Base-by-base conservation (phyloP, 2,329 filamentous ascomycete genomes). In the Pyricularia pennisetigena region DNA sequence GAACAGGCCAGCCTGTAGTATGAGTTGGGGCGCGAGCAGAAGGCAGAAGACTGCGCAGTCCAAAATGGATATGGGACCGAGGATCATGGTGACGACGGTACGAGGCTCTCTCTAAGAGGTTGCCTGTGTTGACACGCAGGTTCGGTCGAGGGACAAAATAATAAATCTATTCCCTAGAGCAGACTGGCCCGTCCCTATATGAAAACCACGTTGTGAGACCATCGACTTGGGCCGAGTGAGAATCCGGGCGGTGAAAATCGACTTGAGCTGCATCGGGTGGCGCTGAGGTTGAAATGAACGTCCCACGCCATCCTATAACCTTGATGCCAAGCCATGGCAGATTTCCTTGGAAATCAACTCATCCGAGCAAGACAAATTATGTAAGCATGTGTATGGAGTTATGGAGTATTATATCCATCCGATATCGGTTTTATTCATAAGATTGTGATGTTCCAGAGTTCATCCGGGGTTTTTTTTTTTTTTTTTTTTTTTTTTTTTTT, bases 1-100 rank as follows among this genome's bases (percentile, higher is more conserved):
- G 68, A 88, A 77, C 20, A 91, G 74, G 30, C 90, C 90, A 70
- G 89, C 88, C 69, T 89, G 85, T 71, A 88, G 79, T 41, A 94
- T 79, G 54, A 95, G 80, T 77, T 94, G 90, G 3, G 90, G 90
- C 3, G 87, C 80, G 16, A 94, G 83, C 73, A 92, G 89, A 61
- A 89, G 67, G 65, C 91, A 83, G 74, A 94, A 95, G 69, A 88
- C 86, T 32, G 90, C 69, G 79, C 90, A 93, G 79, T 95, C 92
- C 30, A 93, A 76, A 77, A 90, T 90, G 7, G 89, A 92, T 63
- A 95, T 86, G 69, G 90, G 88, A 49, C 86, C 85, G 61, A 95
- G 82, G 69, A 93, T 89, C 90, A 94, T 93, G 70, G 69, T 79
- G 71, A n/a, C 59, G 41, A 54, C 7, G 41, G 41, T 54, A 54